phyloP scores from a whole-genome alignment of 2,329 filamentous ascomycete species.

The Ascosphaera apis region DNA sequence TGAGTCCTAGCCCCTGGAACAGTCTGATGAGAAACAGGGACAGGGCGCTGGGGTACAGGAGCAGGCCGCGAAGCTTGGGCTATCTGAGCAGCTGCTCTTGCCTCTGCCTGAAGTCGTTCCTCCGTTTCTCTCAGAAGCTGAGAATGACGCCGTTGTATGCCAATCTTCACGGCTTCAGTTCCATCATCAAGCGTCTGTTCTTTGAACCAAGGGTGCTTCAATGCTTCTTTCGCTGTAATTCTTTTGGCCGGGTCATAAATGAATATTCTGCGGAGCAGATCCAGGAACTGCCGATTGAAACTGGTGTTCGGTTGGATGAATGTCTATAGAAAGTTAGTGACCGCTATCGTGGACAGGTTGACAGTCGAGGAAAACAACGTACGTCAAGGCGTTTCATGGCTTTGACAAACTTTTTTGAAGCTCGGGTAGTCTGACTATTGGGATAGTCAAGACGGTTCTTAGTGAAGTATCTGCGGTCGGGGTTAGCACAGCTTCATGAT shows the following conservation, averaged over 20 bases:
- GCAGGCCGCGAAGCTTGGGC: too few species aligned
- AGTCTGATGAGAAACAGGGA: too few species aligned
- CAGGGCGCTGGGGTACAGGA: too few species aligned
- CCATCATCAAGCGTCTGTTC: slow-evolving; percentile 41
- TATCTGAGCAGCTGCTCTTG: too few species aligned
- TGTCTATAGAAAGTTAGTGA: slow-evolving; percentile 23
- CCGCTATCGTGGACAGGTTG: neutral
- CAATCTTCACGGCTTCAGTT: slow-evolving; percentile 38
- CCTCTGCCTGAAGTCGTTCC: too few species aligned
- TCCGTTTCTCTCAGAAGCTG: slow-evolving; percentile 2
- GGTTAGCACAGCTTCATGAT: slow-evolving; percentile 14
- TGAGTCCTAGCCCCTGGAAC: too few species aligned
- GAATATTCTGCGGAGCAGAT: slow-evolving; percentile 39
- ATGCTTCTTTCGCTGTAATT: slow-evolving; percentile 39
- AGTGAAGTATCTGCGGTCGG: slow-evolving; percentile 26
- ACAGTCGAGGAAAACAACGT: slow-evolving; percentile 11
- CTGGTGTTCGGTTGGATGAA: slow-evolving; percentile 35
- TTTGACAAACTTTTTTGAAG: slow-evolving; percentile 41
- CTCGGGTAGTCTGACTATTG: slow-evolving; percentile 36
- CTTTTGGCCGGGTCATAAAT: slow-evolving; percentile 42
- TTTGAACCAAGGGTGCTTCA: slow-evolving; percentile 44
- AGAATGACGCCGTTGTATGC: slow-evolving; percentile 17
- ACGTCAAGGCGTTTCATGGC: slow-evolving; percentile 42
- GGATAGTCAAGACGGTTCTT: slow-evolving; percentile 38
- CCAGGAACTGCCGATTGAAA: slow-evolving; percentile 41